Evolutionary conservation across 2,329 filamentous ascomycete genomes (phyloP).

Genomic region (Clarireedia sp.): DNA sequence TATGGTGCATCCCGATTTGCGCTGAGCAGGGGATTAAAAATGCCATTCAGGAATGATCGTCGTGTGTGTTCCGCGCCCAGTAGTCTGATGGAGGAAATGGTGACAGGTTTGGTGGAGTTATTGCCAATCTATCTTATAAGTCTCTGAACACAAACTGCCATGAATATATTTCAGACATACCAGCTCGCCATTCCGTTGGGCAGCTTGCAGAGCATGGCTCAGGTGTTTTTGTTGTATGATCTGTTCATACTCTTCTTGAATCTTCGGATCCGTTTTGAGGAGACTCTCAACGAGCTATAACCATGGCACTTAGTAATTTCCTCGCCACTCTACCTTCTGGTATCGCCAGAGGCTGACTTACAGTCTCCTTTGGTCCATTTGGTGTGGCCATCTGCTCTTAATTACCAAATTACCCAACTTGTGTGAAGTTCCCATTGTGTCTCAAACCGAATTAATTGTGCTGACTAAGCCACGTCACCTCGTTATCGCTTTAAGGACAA

Average conservation of each 20-base stretch:
- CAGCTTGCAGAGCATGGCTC: slow-evolving; percentile 31
- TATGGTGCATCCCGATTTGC: slow-evolving; percentile 59
- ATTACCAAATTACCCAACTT: neutral
- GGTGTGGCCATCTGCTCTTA: slow-evolving; percentile 1
- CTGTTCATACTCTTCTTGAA: slow-evolving; percentile 46
- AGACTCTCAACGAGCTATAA: slow-evolving; percentile 9
- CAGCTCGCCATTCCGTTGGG: slow-evolving; percentile 50
- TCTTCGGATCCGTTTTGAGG: slow-evolving; percentile 46
- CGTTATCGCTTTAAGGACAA: neutral
- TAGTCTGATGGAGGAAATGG: slow-evolving; percentile 77
- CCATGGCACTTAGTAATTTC: slow-evolving; percentile 29
- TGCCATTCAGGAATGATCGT: slow-evolving; percentile 69
- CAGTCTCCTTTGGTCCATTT: slow-evolving; percentile 5
- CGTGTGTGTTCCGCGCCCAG: slow-evolving; percentile 80
- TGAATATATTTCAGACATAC: slow-evolving; percentile 34
- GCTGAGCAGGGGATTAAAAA: slow-evolving; percentile 71
- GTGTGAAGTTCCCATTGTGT: neutral
- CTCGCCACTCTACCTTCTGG: slow-evolving; percentile 30
- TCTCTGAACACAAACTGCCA: neutral
- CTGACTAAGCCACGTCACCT: slow-evolving; percentile 3
- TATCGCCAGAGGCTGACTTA: neutral
- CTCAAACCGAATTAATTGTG: neutral
- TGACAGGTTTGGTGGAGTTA: slow-evolving; percentile 81
- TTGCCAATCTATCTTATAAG: slow-evolving; percentile 52
- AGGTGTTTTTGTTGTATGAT: slow-evolving; percentile 42